Evolutionary conservation across 1,284 basidiomycete species (phyloP).

Genomic region (Microstroma glucosiphilum): DNA sequence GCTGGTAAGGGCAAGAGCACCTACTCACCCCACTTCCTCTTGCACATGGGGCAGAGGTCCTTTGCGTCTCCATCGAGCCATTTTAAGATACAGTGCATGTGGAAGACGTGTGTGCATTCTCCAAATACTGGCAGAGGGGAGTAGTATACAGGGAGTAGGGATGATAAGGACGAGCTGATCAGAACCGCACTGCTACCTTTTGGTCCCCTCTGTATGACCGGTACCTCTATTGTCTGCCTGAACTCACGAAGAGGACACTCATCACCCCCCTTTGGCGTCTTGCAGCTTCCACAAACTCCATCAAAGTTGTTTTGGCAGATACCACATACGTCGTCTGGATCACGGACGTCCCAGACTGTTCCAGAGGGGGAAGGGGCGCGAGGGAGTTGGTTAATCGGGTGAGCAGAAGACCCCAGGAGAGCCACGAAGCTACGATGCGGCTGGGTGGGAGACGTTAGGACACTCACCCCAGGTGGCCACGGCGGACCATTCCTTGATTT

Average conservation of each 20-base stretch:
- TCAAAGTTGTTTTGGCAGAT: slow-evolving; percentile 51
- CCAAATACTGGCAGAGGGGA: slow-evolving; percentile 38
- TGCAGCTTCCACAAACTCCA: slow-evolving; percentile 44
- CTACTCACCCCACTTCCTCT: slow-evolving; percentile 16
- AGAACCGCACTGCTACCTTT: slow-evolving; percentile 1
- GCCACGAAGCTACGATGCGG: background rate
- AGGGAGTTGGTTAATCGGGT: slow-evolving; percentile 56
- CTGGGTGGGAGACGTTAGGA: background rate
- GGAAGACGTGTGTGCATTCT: slow-evolving; percentile 49
- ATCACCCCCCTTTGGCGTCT: slow-evolving; percentile 37
- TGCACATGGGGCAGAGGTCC: slow-evolving; percentile 17
- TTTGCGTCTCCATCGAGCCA: slow-evolving; percentile 32
- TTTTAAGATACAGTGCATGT: slow-evolving; percentile 48
- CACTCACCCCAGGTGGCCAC: slow-evolving; percentile 48
- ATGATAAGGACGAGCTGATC: slow-evolving; percentile 1
- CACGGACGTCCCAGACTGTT: slow-evolving; percentile 48
- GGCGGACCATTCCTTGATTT: slow-evolving; percentile 42
- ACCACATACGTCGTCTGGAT: slow-evolving; percentile 49
- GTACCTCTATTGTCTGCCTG: too few relatives aligned
- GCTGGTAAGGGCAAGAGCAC: background rate
- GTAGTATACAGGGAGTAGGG: background rate
- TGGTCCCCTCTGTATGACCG: too few relatives aligned
- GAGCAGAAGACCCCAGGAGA: background rate
- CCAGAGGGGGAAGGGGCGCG: background rate
- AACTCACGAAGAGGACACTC: slow-evolving; percentile 40